Evolutionary conservation across 306 rosid genomes (phyloP).

Genomic region (Senna siamea): DNA sequence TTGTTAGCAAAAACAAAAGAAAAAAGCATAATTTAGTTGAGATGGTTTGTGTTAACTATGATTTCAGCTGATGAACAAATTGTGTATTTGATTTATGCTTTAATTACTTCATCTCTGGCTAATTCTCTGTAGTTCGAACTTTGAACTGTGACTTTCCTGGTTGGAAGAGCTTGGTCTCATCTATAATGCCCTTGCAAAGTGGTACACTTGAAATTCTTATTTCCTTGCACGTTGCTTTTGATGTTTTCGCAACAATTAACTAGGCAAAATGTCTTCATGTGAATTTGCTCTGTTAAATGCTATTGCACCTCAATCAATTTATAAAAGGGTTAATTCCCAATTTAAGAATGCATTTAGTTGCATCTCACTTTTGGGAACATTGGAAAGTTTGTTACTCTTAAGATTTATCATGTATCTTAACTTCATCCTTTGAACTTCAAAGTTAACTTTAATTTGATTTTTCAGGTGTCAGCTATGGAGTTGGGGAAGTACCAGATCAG

Average conservation of each 20-base stretch:
- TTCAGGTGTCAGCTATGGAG: conserved; percentile 24
- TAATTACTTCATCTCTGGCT: not conserved
- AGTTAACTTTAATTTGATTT: not conserved
- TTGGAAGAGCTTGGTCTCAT: not conserved
- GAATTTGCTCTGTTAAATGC: not conserved
- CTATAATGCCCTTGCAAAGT: not conserved
- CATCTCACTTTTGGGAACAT: not conserved
- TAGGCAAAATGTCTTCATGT: not conserved
- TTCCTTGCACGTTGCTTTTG: not conserved
- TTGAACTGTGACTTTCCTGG: not conserved
- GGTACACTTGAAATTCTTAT: not conserved
- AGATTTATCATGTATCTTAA: not conserved
- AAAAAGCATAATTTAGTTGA: not conserved
- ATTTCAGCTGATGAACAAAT: too few species aligned
- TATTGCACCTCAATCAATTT: conserved; percentile 5
- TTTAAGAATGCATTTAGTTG: not conserved
- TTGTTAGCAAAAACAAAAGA: not conserved
- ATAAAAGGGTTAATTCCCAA: not conserved
- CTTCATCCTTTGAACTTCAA: not conserved
- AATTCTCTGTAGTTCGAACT: not conserved
- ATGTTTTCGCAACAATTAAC: not conserved
- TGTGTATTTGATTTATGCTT: not conserved
- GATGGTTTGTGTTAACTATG: too few species aligned
- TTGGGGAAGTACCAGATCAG: conserved; percentile 20
- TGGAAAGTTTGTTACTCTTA: not conserved